Conservation (phyloP, 352 stramenopile genomes). For the Globisporangium spinosum region DNA sequence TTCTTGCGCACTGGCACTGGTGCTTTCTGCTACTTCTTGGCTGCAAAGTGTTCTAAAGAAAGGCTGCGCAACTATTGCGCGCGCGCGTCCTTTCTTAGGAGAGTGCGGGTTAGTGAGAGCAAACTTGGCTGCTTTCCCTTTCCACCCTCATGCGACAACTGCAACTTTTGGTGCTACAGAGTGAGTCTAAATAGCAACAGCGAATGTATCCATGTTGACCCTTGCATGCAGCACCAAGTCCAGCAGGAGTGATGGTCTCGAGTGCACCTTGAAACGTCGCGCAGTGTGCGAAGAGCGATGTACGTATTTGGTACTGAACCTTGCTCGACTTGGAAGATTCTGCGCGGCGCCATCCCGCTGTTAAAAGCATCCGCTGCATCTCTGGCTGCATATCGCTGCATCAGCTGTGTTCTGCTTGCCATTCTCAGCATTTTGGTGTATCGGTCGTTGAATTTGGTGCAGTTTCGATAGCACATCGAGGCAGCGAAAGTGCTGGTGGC, state of each 20-base stretch:
- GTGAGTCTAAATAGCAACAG: neutral
- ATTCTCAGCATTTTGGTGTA: constrained; percentile 5
- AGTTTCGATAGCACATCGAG: constrained; percentile 7
- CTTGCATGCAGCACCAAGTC: neutral
- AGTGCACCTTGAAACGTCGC: neutral
- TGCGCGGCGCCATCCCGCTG: neutral
- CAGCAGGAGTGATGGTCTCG: neutral
- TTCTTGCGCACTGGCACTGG: neutral
- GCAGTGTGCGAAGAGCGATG: neutral
- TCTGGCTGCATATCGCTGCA: neutral
- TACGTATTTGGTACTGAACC: neutral
- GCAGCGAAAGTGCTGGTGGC: neutral
- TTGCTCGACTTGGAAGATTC: neutral
- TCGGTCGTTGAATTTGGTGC: neutral
- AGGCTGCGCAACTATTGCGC: neutral
- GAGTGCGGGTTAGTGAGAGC: neutral
- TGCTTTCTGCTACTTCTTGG: neutral
- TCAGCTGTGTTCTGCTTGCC: neutral
- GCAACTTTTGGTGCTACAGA: neutral
- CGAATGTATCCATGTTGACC: neutral
- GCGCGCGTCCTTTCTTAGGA: neutral
- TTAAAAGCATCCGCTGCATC: neutral
- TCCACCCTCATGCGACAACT: neutral
- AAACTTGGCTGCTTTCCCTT: neutral
- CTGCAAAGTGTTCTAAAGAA: neutral